Evolutionary conservation across 1,284 basidiomycete species (phyloP).

Genomic region (Malassezia sp.): DNA sequence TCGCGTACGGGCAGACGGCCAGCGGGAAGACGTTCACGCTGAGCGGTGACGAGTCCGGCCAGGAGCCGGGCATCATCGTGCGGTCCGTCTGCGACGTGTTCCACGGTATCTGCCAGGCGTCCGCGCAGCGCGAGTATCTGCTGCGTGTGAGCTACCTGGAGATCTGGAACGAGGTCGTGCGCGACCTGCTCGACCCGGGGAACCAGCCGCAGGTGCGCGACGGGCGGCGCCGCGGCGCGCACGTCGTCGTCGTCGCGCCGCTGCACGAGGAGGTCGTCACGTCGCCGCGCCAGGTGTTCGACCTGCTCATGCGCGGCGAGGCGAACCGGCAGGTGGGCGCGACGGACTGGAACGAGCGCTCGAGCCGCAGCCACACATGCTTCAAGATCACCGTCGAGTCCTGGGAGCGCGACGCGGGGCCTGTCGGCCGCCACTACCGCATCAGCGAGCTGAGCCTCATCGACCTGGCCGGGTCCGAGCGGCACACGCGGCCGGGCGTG

Average conservation of each 20-base stretch:
- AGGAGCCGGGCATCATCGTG: constrained; percentile 48
- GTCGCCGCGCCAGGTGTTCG: constrained; percentile 68
- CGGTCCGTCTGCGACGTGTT: constrained; percentile 42
- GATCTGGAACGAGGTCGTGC: constrained; percentile 88
- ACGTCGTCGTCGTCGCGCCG: constrained; percentile 54
- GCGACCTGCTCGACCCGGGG: constrained; percentile 69
- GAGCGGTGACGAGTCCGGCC: constrained; percentile 43
- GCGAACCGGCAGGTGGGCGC: constrained; percentile 77
- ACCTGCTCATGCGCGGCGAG: constrained; percentile 73
- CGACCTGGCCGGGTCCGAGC: constrained; percentile 93
- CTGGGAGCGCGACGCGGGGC: constrained; percentile 18
- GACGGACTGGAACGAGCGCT: constrained; percentile 94
- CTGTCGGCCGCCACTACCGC: constrained; percentile 10
- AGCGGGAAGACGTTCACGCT: constrained; percentile 39
- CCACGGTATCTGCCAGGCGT: constrained; percentile 47
- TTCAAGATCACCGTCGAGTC: constrained; percentile 51
- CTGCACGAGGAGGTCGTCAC: constrained; percentile 84
- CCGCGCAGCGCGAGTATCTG: constrained; percentile 63
- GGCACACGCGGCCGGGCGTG: constrained; percentile 52
- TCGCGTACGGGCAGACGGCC: constrained; percentile 47
- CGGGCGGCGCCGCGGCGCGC: constrained; percentile 21
- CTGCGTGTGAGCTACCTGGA: constrained; percentile 88
- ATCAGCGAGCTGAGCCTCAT: constrained; percentile 60
- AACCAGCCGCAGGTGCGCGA: constrained; percentile 48
- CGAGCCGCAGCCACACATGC: constrained; percentile 75